Evolutionary conservation across 2,329 filamentous ascomycete genomes (phyloP).

Genomic region (Shiraia sp.): DNA sequence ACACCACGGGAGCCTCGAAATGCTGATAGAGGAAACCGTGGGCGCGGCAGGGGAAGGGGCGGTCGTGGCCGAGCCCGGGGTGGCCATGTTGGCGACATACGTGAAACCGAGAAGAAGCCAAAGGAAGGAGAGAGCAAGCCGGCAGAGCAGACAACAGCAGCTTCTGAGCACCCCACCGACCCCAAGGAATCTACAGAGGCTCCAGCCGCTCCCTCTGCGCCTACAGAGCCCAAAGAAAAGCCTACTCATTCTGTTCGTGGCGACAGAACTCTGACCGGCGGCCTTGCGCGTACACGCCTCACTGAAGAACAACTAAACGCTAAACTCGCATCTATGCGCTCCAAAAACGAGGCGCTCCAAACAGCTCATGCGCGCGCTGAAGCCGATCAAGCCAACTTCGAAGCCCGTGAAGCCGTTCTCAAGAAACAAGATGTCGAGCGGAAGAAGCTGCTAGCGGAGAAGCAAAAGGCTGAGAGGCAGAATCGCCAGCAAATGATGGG

Average conservation of each 20-base stretch:
- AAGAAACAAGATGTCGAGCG: conserved; percentile 52
- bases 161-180: conserved; percentile 9
- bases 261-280: conserved; percentile 39
- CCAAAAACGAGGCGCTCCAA: conserved; percentile 63
- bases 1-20: conserved; percentile 33
- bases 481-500: conserved; percentile 64
- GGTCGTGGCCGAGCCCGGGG: conserved; percentile 25
- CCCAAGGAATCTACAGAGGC: conserved; percentile 14
- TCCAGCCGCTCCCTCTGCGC: conserved; percentile 17
- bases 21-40: conserved; percentile 31
- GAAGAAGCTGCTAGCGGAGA: conserved; percentile 41
- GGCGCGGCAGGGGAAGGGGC: conserved; percentile 29
- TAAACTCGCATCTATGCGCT: conserved; percentile 63
- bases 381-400: conserved; percentile 67
- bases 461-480: conserved; percentile 52
- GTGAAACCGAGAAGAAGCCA: conserved; percentile 17
- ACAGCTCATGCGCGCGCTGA: conserved; percentile 68
- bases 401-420: conserved; percentile 64
- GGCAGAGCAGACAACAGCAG: conserved; percentile 22
- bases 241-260: conserved; percentile 36
- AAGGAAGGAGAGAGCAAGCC: conserved; percentile 22
- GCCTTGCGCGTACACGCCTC: conserved; percentile 47
- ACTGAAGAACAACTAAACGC: conserved; percentile 66
- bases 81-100: conserved; percentile 15
- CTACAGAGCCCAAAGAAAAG: conserved; percentile 27